Evolutionary conservation across 2,329 filamentous ascomycete species (phyloP), one percentile per base, ranked within the genome.

Genomic region (Waltergamsia citrina): DNA sequence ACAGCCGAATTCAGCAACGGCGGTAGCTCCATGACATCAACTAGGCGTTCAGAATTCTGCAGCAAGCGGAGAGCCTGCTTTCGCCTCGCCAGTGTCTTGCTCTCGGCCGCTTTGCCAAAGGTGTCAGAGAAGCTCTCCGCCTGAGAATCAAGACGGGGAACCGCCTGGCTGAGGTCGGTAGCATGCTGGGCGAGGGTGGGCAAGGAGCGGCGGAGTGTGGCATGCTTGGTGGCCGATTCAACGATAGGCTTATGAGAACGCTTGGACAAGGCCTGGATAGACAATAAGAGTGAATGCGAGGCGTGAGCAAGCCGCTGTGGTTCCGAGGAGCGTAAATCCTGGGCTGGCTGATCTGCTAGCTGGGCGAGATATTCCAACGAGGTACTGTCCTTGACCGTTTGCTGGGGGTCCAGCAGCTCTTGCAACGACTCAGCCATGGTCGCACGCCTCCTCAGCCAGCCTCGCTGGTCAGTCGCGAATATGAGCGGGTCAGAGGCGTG

Each of bases 11-110:
- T 82, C 11, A 98, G 72, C 22, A 96, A 64, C 0, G 82, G 78
- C 1, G 92, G 92, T 20, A 98, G 71, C 49, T 96, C 90, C 38
- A 98, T 75, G 21, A 96, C 80, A 53, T 95, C 88, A 20, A 87
- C 82, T 4, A 96, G 69, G 36, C 90, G 78, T 54, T 95, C 90
- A 19, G 90, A 81, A 53, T 95, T 96, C 31, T 85, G 74, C 14
- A 85, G 76, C 12, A 96, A 67, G 16, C 94, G 69, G 50, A 95
- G 73, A 0, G 85, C 83, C 51, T 82, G 80, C 48, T 84, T 85
- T 43, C 92, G 75, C 18, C 80, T 65, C 33, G 79, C 78, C 19
- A 95, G 67, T 1, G 85, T 67, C 32, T 78, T 71, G 44, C 78
- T 81, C 40, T 82, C 77, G 34, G 71, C 71, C 36, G 73, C 76